Conservation (phyloP, 129 eudicot species). For the Heracleum sosnowskyi region DNA sequence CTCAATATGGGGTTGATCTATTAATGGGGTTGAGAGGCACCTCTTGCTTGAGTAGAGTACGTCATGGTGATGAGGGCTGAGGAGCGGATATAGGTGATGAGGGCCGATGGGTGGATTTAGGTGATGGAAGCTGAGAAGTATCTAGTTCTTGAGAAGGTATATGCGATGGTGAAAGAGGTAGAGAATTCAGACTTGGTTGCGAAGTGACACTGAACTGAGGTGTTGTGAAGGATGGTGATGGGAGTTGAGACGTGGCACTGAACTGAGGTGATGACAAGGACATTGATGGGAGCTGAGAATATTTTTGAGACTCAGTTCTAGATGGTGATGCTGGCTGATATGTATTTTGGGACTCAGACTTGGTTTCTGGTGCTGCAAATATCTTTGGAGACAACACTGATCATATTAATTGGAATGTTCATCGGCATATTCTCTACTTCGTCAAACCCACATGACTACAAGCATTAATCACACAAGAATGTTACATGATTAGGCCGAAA, state of each 20-base stretch:
- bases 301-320: neutral
- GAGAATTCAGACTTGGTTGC: conserved; percentile 1
- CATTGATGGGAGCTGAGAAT: conserved; percentile 23
- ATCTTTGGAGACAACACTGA: conserved; percentile 17
- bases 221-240: conserved; percentile 24
- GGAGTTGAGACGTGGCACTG: conserved; percentile 13
- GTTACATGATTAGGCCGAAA: too few species aligned
- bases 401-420: too few species aligned
- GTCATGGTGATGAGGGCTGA: conserved; percentile 29
- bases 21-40: conserved; percentile 17
- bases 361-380: conserved; percentile 12
- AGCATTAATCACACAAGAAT: too few species aligned
- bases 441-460: too few species aligned
- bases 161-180: neutral
- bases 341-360: conserved; percentile 10
- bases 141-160: neutral
- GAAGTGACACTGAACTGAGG: conserved; percentile 13
- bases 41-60: conserved; percentile 17
- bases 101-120: conserved; percentile 16
- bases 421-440: too few species aligned
- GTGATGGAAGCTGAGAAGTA: conserved; percentile 20
- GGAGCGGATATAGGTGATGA: conserved; percentile 21
- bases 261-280: conserved; percentile 17
- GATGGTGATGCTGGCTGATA: conserved; percentile 22
- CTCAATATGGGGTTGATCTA: conserved; percentile 20